Evolutionary conservation across 805 yeast genomes (phyloP), one percentile per base, ranked within the genome.

Genomic region (Candida glaebosa): DNA sequence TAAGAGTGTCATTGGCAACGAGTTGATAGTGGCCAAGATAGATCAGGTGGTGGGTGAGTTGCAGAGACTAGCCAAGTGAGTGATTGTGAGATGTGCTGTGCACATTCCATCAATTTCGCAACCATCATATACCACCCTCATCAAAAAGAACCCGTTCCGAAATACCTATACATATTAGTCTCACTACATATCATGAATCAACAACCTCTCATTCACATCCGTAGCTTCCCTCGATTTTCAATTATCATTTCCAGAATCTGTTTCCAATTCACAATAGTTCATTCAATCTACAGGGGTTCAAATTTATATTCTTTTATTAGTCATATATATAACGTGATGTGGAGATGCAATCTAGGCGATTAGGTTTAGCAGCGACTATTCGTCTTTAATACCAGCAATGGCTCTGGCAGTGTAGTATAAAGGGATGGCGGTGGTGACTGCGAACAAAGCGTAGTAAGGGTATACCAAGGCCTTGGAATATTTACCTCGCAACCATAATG

Each of bases 361-460:
- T 5, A 32, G 10, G 19, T 32, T 19, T 14, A 24, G 12, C 38
- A 39, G 19, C 24, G 18, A 31, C 42, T 49, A 49, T 37, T 51
- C 59, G 34, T 50, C 83, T 72, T 84, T 82, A 62, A 82, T 71
- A 61, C 89, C 90, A 32, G 69, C 58, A 49, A 76, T 57, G 52
- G 93, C 93, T 73, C 89, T 81, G 54, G 80, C 86, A 42, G 78
- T 60, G 78, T 80, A 84, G 71, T 67, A 78, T 53, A 82, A 71
- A 46, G 93, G 84, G 46, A 78, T 75, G 45, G 73, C 73, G 39
- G 87, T 78, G 49, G 87, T 71, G 46, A 82, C 73, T 42, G 86
- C 69, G 65, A 86, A 82, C 46, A 81, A 71, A 48, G 86, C 87
- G 71, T 75, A 82, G 77, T 81, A 87, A 60, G 95, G 95, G 69